These are phyloP conservation scores for Aureobasidium lini DNA, from an alignment of 2,329 filamentous ascomycete species.

Conservation along the genomic window DNA sequence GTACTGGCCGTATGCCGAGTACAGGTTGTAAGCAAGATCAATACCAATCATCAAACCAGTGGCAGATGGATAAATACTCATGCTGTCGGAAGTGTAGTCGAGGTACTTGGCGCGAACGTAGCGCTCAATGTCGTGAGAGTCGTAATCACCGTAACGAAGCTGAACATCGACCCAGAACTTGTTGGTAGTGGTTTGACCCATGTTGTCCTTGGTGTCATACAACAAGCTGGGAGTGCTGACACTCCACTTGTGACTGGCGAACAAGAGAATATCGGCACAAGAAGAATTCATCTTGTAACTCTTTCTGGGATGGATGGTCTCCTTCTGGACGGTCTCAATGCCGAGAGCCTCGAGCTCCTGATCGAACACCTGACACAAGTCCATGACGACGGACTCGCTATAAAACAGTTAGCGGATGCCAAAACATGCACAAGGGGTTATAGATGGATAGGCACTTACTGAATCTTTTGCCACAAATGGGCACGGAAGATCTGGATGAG, in stretches of 20 bases:
- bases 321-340: constrained; percentile 96
- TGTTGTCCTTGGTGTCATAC: constrained; percentile 93
- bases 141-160: constrained; percentile 93
- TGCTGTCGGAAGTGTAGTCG: constrained; percentile 97
- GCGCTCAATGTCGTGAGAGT: constrained; percentile 96
- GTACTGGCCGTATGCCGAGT: constrained; percentile 97
- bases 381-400: constrained; percentile 88
- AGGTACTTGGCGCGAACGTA: constrained; percentile 97
- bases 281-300: constrained; percentile 99
- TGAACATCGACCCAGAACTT: constrained; percentile 99
- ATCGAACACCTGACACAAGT: constrained; percentile 96
- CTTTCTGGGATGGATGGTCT: constrained; percentile 97
- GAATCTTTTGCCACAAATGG: constrained; percentile 99
- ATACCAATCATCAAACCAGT: constrained; percentile 97
- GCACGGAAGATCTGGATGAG: constrained; percentile 98
- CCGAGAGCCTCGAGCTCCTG: constrained; percentile 92
- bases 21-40: constrained; percentile 94
- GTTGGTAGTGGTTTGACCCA: constrained; percentile 89
- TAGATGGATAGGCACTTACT: constrained; percentile 39
- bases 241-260: constrained; percentile 98
- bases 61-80: constrained; percentile 95
- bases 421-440: not conserved
- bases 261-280: constrained; percentile 92
- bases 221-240: constrained; percentile 87
- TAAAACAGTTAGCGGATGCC: not conserved